Evolutionary conservation across 2,329 filamentous ascomycete species (phyloP), one percentile per base, ranked within the genome.

Genomic region (Pseudocercospora eumusae): DNA sequence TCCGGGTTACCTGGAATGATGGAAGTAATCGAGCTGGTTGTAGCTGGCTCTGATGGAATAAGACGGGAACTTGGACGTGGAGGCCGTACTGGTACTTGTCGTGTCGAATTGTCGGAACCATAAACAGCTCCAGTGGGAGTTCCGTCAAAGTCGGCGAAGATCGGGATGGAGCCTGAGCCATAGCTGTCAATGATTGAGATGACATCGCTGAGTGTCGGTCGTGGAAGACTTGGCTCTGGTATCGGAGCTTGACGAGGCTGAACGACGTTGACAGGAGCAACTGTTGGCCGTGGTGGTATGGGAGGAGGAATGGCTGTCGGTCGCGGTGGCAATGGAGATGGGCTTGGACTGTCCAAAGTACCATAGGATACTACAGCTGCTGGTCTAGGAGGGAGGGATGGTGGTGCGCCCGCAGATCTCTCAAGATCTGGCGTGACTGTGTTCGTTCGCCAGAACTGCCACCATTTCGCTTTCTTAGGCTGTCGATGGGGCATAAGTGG

Each of bases 131-230:
- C 60, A 54, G n/a, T 18, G 49, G 56, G 57, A 18, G 52, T 53
- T 10, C 54, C 61, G 28, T 60, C 57, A 18, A 60, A 63, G 47
- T 50, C 54, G 18, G 40, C 33, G n/a, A 57, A 60, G 36, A 56
- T 20, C 25, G 27, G 8, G 18, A 49, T 63, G 10, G 60, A 54
- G 15, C 36, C 60, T 49, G 52, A 33, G 7, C 52, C 52, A 40
- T 36, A 54, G 28, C 28, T 54, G 28, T 25, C 28, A 7, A 52
- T 25, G 47, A 52, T 52, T 25, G 47, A 52, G 25, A 28, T 18
- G 25, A 52, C 25, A 52, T 52, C 47, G 47, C 44, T 47, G 23
- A 21, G 44, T 21, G 18, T 18, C 9, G 21, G 15, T 9, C 15
- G 11, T 18, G 25, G 47, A 10, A 11, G 21, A n/a, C 21, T 25